phyloP scores from a whole-genome alignment of 2,329 filamentous ascomycete species.

The Thelonectria blattea region DNA sequence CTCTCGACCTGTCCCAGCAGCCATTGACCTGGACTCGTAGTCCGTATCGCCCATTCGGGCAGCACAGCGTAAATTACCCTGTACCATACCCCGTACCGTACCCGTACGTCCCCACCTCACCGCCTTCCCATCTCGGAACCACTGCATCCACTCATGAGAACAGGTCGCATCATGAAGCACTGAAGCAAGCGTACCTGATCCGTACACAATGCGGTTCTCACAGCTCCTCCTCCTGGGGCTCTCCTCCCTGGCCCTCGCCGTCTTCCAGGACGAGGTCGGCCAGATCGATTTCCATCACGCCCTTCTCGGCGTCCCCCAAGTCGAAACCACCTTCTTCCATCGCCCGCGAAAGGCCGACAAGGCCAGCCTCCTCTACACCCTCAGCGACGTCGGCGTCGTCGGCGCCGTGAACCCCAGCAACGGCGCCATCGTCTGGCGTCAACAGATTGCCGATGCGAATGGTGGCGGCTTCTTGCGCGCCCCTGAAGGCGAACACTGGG shows the following conservation, averaged over 20 bases:
- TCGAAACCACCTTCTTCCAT: conserved; percentile 93
- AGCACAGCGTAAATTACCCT: too few relatives aligned
- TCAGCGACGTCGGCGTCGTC: conserved; percentile 83
- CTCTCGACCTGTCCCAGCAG: too few relatives aligned
- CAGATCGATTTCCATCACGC: conserved; percentile 92
- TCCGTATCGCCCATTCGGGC: too few relatives aligned
- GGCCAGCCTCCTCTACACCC: conserved; percentile 87
- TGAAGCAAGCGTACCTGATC: conserved; percentile 19
- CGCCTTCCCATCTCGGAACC: too few relatives aligned
- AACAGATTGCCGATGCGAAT: conserved; percentile 64
- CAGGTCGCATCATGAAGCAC: conserved; percentile 38
- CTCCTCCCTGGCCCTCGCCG: conserved; percentile 59
- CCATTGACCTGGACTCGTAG: too few relatives aligned
- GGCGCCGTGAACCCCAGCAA: conserved; percentile 90
- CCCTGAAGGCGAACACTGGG: conserved; percentile 78
- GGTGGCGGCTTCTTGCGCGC: conserved; percentile 66
- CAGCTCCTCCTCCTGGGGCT: conserved; percentile 48
- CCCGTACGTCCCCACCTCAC: too few relatives aligned
- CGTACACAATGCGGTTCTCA: conserved; percentile 44
- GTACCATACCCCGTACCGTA: too few relatives aligned
- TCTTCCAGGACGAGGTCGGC: conserved; percentile 91
- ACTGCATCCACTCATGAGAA: conserved; percentile 15
- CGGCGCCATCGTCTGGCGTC: conserved; percentile 86
- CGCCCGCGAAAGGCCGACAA: conserved; percentile 80
- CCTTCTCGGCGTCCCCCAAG: conserved; percentile 81